Evolutionary conservation across 345 rosid genomes (phyloP).

Genomic region (Acer saccharum): DNA sequence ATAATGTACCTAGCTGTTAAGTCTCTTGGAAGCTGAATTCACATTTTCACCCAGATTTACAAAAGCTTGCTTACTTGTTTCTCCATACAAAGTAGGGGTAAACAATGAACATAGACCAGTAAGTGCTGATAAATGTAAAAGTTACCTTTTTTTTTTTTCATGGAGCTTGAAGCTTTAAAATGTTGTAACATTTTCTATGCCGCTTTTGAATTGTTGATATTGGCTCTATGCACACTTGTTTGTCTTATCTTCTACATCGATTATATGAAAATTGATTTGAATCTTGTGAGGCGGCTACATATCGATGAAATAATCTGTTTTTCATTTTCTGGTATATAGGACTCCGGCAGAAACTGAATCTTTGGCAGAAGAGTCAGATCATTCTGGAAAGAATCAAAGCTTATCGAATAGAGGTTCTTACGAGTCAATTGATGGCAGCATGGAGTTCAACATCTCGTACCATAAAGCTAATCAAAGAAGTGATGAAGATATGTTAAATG

Average conservation of each 20-base stretch:
- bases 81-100: background rate
- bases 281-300: constrained; percentile 13
- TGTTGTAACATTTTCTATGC: background rate
- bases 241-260: background rate
- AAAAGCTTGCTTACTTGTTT: background rate
- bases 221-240: background rate
- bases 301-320: constrained; percentile 22
- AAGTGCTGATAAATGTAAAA: background rate
- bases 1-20: constrained; percentile 6
- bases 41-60: background rate
- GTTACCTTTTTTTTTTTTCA: background rate
- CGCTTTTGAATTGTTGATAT: background rate
- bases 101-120: background rate
- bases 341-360: constrained; percentile 68
- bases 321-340: constrained; percentile 48
- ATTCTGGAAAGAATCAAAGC: constrained; percentile 51
- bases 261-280: constrained; percentile 1
- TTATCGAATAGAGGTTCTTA: constrained; percentile 58
- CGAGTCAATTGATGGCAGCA: constrained; percentile 54
- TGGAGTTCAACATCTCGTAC: constrained; percentile 73
- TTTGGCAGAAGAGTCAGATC: constrained; percentile 60
- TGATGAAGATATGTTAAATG: constrained; percentile 40
- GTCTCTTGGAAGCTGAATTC: background rate
- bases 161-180: background rate
- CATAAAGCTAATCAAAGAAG: constrained; percentile 54